Conservation (phyloP, 331 rosid genomes). For the Ulmus americana region DNA sequence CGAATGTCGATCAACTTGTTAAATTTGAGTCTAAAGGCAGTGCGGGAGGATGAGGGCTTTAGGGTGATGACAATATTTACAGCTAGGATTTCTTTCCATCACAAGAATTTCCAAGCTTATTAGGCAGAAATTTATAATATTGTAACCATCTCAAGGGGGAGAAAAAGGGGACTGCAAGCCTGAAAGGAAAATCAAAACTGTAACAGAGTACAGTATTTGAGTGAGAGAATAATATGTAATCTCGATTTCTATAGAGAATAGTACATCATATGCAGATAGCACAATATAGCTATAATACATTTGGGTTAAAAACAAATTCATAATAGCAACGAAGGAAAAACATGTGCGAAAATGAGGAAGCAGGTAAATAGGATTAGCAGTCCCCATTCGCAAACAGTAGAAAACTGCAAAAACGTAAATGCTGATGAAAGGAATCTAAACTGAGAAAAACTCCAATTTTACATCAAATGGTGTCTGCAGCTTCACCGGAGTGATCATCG, state of each 20-base stretch:
- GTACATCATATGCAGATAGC: slow-evolving; percentile 17
- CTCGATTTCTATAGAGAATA: slow-evolving; percentile 15
- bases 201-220: neutral
- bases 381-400: slow-evolving; percentile 21
- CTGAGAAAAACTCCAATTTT: slow-evolving; percentile 35
- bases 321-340: slow-evolving; percentile 4
- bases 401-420: slow-evolving; percentile 20
- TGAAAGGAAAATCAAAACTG: neutral
- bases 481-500: slow-evolving; percentile 25
- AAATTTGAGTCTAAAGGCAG: neutral
- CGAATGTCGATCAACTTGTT: neutral
- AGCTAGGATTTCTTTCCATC: too few relatives aligned
- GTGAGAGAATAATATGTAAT: slow-evolving; percentile 5
- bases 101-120: too few relatives aligned
- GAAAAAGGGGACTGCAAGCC: neutral
- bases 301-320: slow-evolving; percentile 1
- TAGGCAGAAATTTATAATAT: too few relatives aligned
- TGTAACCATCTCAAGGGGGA: too few relatives aligned
- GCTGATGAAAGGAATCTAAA: slow-evolving; percentile 24
- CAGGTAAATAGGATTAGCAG: slow-evolving; percentile 16
- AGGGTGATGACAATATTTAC: too few relatives aligned
- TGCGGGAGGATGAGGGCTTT: too few relatives aligned
- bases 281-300: slow-evolving; percentile 26
- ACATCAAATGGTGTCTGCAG: slow-evolving; percentile 22
- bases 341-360: slow-evolving; percentile 19